Evolutionary conservation across 495 filamentous ascomycete genomes (phyloP).

Genomic region (Acidomyces sp.): DNA sequence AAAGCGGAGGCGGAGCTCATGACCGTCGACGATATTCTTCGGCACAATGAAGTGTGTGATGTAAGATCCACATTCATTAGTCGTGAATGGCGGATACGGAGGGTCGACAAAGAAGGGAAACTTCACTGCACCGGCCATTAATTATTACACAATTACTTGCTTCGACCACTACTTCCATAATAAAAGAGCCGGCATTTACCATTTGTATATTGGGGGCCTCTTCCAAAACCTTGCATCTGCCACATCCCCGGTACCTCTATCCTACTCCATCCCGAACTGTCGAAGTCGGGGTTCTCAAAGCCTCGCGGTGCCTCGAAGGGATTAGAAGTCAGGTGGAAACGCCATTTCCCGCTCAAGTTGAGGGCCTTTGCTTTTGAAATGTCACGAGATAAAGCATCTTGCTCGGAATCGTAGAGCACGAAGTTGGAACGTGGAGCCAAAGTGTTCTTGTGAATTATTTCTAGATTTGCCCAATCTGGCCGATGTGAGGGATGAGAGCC

Average conservation of each 20-base stretch:
- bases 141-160: no score
- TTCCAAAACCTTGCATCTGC: conserved; percentile 12
- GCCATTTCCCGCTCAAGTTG: conserved; percentile 7
- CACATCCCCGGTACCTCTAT: conserved; percentile 22
- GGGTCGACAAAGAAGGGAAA: conserved; percentile 12
- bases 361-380: conserved; percentile 2
- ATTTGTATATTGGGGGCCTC: conserved; percentile 13
- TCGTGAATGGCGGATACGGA: conserved; percentile 7
- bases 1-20: conserved; percentile 12
- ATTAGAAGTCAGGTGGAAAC: conserved; percentile 6
- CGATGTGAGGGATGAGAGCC: neutral
- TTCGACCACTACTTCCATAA: no score
- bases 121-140: no score
- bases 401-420: neutral
- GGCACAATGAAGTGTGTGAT: conserved; percentile 3
- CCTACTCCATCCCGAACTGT: conserved; percentile 5
- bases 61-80: conserved; percentile 12
- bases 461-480: conserved; percentile 10
- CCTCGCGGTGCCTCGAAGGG: conserved; percentile 8
- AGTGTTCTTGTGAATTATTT: conserved; percentile 6
- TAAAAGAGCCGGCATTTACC: no score
- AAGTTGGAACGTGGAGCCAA: conserved; percentile 5
- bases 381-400: conserved; percentile 5
- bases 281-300: conserved; percentile 16
- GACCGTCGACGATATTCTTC: neutral